Conservation (phyloP, 768 basidiomycete genomes). For the Kwoniella mangroviensis region DNA sequence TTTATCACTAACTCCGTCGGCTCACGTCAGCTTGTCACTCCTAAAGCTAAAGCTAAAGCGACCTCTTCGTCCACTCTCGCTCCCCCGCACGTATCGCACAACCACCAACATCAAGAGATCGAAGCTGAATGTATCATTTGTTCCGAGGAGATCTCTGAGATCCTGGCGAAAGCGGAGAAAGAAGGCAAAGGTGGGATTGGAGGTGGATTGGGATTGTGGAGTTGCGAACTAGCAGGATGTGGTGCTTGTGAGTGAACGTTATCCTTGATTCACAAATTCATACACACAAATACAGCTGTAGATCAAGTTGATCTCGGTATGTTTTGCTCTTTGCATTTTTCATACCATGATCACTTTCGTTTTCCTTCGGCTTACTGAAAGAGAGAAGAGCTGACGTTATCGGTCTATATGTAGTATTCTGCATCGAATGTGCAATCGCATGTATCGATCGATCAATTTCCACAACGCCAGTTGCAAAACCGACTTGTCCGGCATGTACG, state of each 20-base stretch:
- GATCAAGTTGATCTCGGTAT: too few species aligned
- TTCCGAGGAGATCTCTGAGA: constrained; percentile 1
- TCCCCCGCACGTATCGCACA: neutral
- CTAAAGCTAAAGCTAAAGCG: too few species aligned
- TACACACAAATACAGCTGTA: too few species aligned
- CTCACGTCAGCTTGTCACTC: too few species aligned
- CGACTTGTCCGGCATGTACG: constrained; percentile 24
- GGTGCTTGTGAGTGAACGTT: constrained; percentile 26
- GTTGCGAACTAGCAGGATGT: constrained; percentile 20
- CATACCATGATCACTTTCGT: too few species aligned
- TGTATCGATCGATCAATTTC: neutral
- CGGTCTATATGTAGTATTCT: constrained; percentile 13
- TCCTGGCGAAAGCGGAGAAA: constrained; percentile 11
- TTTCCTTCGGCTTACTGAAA: too few species aligned
- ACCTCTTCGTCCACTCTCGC: neutral
- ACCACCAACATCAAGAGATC: neutral
- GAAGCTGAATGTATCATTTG: constrained; percentile 25
- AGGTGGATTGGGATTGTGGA: constrained; percentile 21
- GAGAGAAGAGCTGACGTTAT: neutral
- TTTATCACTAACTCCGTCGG: too few species aligned
- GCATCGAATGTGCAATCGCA: constrained; percentile 17
- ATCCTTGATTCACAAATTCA: too few species aligned
- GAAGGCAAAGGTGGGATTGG: constrained; percentile 23
- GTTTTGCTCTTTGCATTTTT: too few species aligned
- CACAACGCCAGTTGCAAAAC: neutral